Percentiles rank a stretch among this genome's conserved stretches.
Evolutionary conservation across 2,329 filamentous ascomycete genomes (phyloP).

Genomic region (Fusarium drepaniforme): DNA sequence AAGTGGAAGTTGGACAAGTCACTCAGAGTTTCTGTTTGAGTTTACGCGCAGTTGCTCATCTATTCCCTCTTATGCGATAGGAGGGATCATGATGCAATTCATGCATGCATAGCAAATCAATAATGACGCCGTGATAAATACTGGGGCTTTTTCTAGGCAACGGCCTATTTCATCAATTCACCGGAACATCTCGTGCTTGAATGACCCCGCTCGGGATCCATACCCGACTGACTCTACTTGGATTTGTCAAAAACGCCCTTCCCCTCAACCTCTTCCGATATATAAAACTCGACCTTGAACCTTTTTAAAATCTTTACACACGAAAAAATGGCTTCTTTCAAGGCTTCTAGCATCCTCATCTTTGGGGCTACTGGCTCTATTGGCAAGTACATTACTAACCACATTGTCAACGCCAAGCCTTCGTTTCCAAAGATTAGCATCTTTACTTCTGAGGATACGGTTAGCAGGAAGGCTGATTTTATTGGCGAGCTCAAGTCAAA

Average conservation of each 20-base stretch:
- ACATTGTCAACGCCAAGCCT: constrained; percentile 51
- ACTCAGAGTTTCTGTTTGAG: neutral
- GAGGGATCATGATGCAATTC: neutral
- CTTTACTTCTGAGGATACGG: constrained; percentile 44
- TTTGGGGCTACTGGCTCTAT: constrained; percentile 58
- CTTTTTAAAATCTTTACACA: too few species aligned
- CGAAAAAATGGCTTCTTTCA: constrained; percentile 30
- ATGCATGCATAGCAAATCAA: neutral
- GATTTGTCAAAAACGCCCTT: neutral
- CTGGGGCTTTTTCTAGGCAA: neutral
- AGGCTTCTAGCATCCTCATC: constrained; percentile 38
- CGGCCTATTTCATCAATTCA: constrained; percentile 5
- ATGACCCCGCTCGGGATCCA: constrained; percentile 23
- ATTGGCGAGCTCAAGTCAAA: constrained; percentile 39
- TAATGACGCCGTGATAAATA: neutral
- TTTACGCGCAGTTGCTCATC: neutral
- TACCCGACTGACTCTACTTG: neutral
- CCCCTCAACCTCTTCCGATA: neutral
- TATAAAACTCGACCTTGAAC: neutral
- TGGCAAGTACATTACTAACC: constrained; percentile 55
- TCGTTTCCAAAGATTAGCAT: constrained; percentile 50
- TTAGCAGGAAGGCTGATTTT: constrained; percentile 31
- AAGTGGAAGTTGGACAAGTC: neutral
- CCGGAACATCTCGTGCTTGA: constrained; percentile 13
- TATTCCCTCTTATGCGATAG: neutral